These are phyloP conservation scores for Cryptosporidium tyzzeri DNA, from an alignment of 169 alveolate species.

Conservation along the genomic window DNA sequence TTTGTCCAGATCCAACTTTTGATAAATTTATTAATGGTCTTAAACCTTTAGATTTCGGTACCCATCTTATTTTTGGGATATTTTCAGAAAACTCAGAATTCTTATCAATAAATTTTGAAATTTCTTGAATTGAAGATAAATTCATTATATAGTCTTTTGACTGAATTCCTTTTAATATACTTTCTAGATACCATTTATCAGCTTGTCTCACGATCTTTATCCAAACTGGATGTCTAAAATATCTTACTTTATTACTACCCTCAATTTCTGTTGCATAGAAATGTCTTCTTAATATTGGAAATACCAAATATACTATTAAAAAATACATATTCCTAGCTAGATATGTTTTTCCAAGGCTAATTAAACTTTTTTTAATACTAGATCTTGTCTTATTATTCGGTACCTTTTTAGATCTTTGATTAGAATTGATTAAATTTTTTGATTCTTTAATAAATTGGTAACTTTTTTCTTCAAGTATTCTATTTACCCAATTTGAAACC, in stretches of 20 bases:
- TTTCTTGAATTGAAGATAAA: not conserved
- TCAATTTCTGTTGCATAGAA: constrained; percentile 63
- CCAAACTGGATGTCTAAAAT: constrained; percentile 68
- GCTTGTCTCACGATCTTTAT: constrained; percentile 68
- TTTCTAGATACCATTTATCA: constrained; percentile 23
- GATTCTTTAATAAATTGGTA: not conserved
- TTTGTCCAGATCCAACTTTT: constrained; percentile 49
- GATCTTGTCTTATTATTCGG: not conserved
- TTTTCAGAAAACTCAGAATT: constrained; percentile 16
- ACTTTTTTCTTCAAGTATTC: not conserved
- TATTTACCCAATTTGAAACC: constrained; percentile 55
- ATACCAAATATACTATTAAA: constrained; percentile 23
- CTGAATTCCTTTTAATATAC: constrained; percentile 13
- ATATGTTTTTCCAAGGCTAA: constrained; percentile 19
- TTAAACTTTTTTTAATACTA: not conserved
- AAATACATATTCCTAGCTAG: constrained; percentile 65
- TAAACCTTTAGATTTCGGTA: constrained; percentile 56
- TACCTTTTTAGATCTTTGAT: constrained; percentile 8
- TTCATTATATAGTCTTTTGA: not conserved
- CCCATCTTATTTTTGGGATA: constrained; percentile 66
- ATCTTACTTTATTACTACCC: constrained; percentile 49
- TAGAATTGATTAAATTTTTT: not conserved
- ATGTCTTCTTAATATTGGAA: constrained; percentile 68
- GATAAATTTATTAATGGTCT: constrained; percentile 66
- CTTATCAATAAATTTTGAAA: not conserved